Evolutionary conservation across 2,329 filamentous ascomycete genomes (phyloP), one percentile per base, ranked within the genome.

Genomic region (Didymella lethalis): DNA sequence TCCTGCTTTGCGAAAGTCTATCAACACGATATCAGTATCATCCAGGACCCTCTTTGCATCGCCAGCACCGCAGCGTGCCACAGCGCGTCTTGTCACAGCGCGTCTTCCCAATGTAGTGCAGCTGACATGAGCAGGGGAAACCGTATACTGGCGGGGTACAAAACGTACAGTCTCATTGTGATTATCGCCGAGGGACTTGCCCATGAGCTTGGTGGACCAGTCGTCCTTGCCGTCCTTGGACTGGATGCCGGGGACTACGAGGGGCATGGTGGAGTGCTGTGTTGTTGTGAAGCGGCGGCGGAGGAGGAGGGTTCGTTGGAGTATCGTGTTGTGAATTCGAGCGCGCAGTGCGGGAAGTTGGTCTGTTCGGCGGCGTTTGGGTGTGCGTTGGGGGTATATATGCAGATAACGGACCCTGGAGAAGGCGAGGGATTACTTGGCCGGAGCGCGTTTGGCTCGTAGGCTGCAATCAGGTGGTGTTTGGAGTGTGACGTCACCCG

Each of bases 1-100:
- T 83, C 81, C 41, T 75, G 73, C 67, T 81, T 82, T 16, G 82
- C 82, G 60, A 84, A 84, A 0, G 81, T 83, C 81, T 83, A 31
- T 34, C 7, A 2, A 8, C 3, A 1, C 8, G 14, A 7, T n/a
- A 20, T 54, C 48, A 61, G 48, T n/a, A 29, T 18, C 23, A 23
- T 2, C 23, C 2, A 23, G 23, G 23, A 28, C 25, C 14, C 7
- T n/a, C 11, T 18, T 11, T 29, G 28, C 10, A 29, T 29, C 28
- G 28, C 7, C 28, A 28, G 26, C 8, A 28, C 26, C 8, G 26
- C 26, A 28, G 8, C 4, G 26, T 28, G 26, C 26, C 26, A 4
- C 4, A 28, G 2, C 26, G 5, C 8, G 26, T 7, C 29, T 34
- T 16, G 31, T 18, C 18, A 18, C 18, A 18, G 18, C 18, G 18